Percentiles rank a stretch among this genome's conserved stretches.
These are phyloP conservation scores for Aristolochia fimbriata DNA, from an alignment of 164 flowering plant species.

Conservation along the genomic window DNA sequence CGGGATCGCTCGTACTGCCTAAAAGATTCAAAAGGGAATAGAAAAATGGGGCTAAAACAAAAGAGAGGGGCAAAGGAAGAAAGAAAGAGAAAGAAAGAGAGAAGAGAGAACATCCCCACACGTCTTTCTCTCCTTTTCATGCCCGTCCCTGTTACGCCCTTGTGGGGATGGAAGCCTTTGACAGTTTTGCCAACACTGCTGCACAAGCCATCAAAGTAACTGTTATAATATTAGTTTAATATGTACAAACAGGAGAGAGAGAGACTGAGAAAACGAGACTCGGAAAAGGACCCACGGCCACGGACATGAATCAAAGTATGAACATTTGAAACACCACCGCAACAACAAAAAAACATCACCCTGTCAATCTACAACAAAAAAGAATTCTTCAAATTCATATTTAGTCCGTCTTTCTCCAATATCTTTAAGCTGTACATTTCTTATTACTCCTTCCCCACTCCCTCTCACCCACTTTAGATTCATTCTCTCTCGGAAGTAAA, in stretches of 20 bases:
- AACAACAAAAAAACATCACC: too few species aligned
- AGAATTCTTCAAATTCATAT: conserved; percentile 4
- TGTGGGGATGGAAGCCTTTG: not conserved
- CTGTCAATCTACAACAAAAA: not conserved
- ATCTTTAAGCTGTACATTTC: conserved; percentile 9
- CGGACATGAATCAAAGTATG: not conserved
- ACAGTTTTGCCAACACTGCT: not conserved
- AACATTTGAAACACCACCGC: too few species aligned
- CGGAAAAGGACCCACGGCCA: not conserved
- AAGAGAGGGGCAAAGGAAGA: too few species aligned
- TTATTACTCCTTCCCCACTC: conserved; percentile 6
- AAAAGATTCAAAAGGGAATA: not conserved
- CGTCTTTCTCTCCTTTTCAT: conserved; percentile 14
- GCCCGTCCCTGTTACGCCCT: not conserved
- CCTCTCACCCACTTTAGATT: not conserved
- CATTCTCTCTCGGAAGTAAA: conserved; percentile 7
- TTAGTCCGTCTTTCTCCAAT: not conserved
- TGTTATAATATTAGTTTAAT: not conserved
- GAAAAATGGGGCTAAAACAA: not conserved
- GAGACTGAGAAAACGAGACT: not conserved
- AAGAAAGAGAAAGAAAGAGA: too few species aligned
- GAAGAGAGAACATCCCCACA: not conserved
- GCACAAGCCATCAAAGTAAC: not conserved
- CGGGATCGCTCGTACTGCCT: not conserved
- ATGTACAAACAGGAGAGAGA: not conserved